Evolutionary conservation across 2,329 filamentous ascomycete species (phyloP).

Genomic region (Alternaria sp.): DNA sequence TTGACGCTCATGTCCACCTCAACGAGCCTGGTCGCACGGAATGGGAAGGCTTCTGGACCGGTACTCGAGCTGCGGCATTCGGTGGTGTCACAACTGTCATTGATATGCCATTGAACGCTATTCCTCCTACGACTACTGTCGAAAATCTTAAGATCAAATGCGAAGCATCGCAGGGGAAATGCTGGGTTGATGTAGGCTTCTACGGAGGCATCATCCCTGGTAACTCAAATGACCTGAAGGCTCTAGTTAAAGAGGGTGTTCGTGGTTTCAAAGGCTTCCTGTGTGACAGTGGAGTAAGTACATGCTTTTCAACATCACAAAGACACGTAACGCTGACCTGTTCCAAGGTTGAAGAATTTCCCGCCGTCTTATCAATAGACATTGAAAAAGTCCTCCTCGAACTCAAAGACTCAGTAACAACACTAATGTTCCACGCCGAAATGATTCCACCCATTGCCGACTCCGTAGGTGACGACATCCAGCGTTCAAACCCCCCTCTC

Average conservation of each 20-base stretch:
- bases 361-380: conserved; percentile 82
- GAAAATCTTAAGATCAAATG: conserved; percentile 84
- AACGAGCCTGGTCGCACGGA: conserved; percentile 97
- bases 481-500: conserved; percentile 72
- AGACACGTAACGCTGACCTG: conserved; percentile 30
- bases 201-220: conserved; percentile 95
- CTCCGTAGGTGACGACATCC: conserved; percentile 80
- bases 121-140: conserved; percentile 93
- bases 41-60: conserved; percentile 98
- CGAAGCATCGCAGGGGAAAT: conserved; percentile 81
- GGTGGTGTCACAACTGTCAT: conserved; percentile 96
- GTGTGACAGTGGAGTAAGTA: conserved; percentile 90
- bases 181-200: conserved; percentile 99
- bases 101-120: conserved; percentile 97
- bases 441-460: conserved; percentile 90
- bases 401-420: conserved; percentile 82
- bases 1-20: conserved; percentile 96
- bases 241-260: conserved; percentile 83
- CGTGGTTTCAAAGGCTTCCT: conserved; percentile 97
- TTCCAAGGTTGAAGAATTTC: conserved; percentile 87
- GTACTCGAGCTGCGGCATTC: conserved; percentile 90
- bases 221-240: conserved; percentile 80
- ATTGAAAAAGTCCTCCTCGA: conserved; percentile 81
- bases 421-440: conserved; percentile 98
- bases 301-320: not conserved